Percentiles rank a stretch among this genome's conserved stretches.
phyloP scores from a whole-genome alignment of 371 early-diverging fungal species.

The Cokeromyces recurvatus region DNA sequence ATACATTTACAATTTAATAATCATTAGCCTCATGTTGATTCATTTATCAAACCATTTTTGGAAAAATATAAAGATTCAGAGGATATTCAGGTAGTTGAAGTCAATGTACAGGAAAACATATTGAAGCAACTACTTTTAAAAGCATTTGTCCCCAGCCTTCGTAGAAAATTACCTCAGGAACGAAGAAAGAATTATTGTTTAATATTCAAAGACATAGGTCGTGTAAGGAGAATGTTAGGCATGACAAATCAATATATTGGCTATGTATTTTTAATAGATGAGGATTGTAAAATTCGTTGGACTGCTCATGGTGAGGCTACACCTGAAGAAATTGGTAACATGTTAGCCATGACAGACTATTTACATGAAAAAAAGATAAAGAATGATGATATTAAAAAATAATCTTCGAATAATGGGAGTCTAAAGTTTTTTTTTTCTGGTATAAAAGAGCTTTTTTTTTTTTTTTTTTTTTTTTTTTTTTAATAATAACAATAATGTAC shows the following conservation, averaged over 20 bases:
- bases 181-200: conserved; percentile 61
- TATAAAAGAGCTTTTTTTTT: too few relatives aligned
- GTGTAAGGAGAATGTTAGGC: conserved; percentile 51
- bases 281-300: conserved; percentile 75
- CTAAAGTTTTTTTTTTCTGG: too few relatives aligned
- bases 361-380: conserved; percentile 25
- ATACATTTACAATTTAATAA: too few relatives aligned
- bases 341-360: conserved; percentile 48
- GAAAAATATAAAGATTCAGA: conserved; percentile 29
- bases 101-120: conserved; percentile 60
- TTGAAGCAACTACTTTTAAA: conserved; percentile 59
- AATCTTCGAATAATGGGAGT: too few relatives aligned
- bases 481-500: too few relatives aligned
- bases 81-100: conserved; percentile 41
- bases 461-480: too few relatives aligned
- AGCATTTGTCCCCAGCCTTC: conserved; percentile 59
- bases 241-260: conserved; percentile 77
- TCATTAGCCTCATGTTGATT: conserved; percentile 48
- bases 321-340: conserved; percentile 55
- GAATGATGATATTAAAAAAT: too few relatives aligned
- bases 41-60: conserved; percentile 52
- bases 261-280: conserved; percentile 76
- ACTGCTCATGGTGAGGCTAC: conserved; percentile 79
- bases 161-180: conserved; percentile 52
- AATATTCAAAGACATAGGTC: conserved; percentile 56